Base-by-base conservation (phyloP, 2,329 filamentous ascomycete species). In the Talaromyces sp. region DNA sequence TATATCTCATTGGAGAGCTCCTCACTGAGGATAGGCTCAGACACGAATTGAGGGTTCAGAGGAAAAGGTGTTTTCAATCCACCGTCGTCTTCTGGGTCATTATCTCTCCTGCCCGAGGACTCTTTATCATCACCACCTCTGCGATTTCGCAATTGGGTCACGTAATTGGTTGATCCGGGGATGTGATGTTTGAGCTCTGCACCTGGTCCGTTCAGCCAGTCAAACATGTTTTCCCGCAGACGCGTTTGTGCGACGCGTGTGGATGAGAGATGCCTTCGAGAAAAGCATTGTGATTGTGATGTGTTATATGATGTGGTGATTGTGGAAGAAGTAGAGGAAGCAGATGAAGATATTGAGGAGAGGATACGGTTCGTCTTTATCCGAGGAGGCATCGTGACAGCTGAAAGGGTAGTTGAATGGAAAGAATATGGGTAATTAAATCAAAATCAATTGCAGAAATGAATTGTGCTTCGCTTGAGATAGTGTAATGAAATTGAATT, bases 1-100 rank as follows among this genome's bases (percentile, higher is more conserved):
- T 91, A 95, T 63, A 97, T 90, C 69, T 89, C 82, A 71, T 93
- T 88, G 66, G 90, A 84, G 57, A 93, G 81, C 19, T 83, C 80
- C 70, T 96, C 90, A 68, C 89, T 89, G 69, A 97, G 82, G 25
- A 97, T 90, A 3, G 84, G 81, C 75, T 91, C 84, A 71, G 89
- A 92, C 68, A 83, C 79, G 78, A 94, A 97, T 27, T 84, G 74
- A 4, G 79, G 80, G 76, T 97, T 97, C 59, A 86, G 74, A 0
- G 92, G 92, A 69, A 95, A 97, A 0, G 91, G 92, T 67, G 75
- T 83, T 71, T 73, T 64, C 47, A n/a, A 17, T 2, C 13, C 27
- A 49, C 60, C 41, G n/a, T 49, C 31, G 37, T 63, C 22, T n/a
- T 52, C 43, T 7, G 35, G 19, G 60, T 45, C 49, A 49, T 43